A percentile compares a stretch with the other conserved stretches of the same genome.
Conservation (phyloP, 305 asterid species). For the Fraxinus floribunda region DNA sequence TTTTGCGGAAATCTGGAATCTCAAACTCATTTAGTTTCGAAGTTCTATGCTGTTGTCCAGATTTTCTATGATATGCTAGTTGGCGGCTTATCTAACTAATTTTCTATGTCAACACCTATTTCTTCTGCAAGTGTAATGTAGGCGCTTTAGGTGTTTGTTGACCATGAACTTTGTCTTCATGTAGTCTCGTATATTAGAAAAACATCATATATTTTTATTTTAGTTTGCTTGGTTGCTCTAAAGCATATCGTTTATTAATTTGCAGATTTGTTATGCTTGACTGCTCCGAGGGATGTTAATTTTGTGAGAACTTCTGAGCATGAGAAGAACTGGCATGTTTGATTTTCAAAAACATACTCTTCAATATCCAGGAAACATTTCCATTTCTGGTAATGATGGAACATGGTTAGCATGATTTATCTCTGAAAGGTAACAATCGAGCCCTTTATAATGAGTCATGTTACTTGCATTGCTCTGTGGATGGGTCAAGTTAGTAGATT, state of each 20-base stretch:
- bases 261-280: not conserved
- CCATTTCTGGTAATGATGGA: conserved; percentile 26
- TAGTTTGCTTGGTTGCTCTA: not conserved
- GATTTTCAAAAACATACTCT: not conserved
- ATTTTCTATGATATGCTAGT: not conserved
- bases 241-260: not conserved
- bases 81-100: not conserved
- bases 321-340: not conserved
- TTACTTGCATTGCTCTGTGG: not conserved
- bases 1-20: not conserved
- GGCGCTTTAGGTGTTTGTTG: not conserved
- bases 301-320: not conserved
- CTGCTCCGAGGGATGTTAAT: not conserved
- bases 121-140: not conserved
- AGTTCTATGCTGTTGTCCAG: not conserved
- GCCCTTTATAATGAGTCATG: not conserved
- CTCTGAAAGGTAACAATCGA: conserved; percentile 28
- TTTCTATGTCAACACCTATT: not conserved
- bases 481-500: not conserved
- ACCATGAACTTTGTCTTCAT: not conserved
- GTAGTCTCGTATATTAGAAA: not conserved
- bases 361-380: conserved; percentile 20
- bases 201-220: not conserved
- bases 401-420: conserved; percentile 26
- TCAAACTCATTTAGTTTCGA: not conserved